Evolutionary conservation across 495 filamentous ascomycete species (phyloP).

Genomic region (Talaromyces liani): DNA sequence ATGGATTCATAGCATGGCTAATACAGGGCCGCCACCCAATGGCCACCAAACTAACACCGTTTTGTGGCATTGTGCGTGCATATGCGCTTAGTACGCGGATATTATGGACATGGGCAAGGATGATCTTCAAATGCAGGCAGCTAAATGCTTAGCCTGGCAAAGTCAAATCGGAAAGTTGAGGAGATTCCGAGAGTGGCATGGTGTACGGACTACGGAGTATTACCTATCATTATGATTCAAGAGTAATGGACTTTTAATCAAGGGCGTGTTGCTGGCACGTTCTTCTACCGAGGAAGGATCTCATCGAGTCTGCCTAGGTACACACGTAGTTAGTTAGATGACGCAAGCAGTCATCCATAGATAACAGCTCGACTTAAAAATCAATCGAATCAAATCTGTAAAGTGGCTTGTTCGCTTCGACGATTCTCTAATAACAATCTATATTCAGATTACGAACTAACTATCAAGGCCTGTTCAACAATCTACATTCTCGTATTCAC

Average conservation of each 20-base stretch:
- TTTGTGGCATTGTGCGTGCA: too few species aligned
- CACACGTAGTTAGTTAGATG: neutral
- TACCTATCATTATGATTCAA: neutral
- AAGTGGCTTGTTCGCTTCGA: too few species aligned
- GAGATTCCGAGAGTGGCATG: neutral
- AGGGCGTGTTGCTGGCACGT: neutral
- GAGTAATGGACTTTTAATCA: neutral
- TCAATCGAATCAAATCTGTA: too few species aligned
- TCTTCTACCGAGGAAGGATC: neutral
- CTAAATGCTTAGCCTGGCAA: neutral
- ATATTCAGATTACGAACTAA: neutral
- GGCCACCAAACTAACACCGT: too few species aligned
- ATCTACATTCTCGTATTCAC: neutral
- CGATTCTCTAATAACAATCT: neutral
- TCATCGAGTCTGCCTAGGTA: neutral
- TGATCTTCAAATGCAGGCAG: neutral
- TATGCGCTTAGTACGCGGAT: neutral
- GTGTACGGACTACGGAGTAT: neutral
- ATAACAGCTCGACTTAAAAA: neutral
- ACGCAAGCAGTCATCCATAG: neutral
- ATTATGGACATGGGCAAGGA: neutral
- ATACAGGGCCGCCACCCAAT: too few species aligned
- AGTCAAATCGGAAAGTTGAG: neutral
- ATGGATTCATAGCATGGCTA: neutral
- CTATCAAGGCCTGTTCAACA: neutral